Evolutionary conservation across 2,329 filamentous ascomycete species (phyloP).

Genomic region (Boeremia exigua): DNA sequence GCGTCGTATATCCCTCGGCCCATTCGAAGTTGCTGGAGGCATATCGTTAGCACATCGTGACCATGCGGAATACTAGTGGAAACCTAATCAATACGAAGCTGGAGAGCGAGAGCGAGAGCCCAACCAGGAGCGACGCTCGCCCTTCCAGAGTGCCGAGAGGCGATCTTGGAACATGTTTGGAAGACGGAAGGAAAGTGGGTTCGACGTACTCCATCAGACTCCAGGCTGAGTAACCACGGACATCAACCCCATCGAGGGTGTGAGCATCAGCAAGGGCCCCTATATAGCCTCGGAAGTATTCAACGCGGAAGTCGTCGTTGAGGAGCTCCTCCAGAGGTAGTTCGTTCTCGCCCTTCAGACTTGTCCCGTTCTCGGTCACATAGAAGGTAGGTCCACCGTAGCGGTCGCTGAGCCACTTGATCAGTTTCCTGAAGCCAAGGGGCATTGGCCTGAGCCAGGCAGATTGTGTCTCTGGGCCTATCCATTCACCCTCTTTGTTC

Average conservation of each 20-base stretch:
- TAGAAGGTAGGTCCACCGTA: slow-evolving; percentile 81
- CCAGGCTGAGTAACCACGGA: slow-evolving; percentile 84
- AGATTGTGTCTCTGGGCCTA: slow-evolving; percentile 83
- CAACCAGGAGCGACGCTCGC: not conserved
- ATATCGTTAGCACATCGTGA: slow-evolving; percentile 27
- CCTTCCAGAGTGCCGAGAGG: not conserved
- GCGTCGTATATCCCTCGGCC: slow-evolving; percentile 88
- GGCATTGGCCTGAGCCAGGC: slow-evolving; percentile 81
- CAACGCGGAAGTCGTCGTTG: slow-evolving; percentile 79
- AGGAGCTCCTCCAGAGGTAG: slow-evolving; percentile 73
- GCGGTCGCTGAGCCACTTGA: slow-evolving; percentile 65
- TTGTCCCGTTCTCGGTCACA: slow-evolving; percentile 88
- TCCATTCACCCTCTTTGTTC: slow-evolving; percentile 74
- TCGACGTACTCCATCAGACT: slow-evolving; percentile 76
- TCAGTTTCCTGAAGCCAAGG: slow-evolving; percentile 75
- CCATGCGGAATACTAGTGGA: slow-evolving; percentile 4
- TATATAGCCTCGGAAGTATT: slow-evolving; percentile 81
- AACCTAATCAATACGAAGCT: not conserved
- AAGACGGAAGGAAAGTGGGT: slow-evolving; percentile 16
- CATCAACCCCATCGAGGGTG: slow-evolving; percentile 75
- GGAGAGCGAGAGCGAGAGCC: not conserved
- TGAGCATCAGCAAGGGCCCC: slow-evolving; percentile 76
- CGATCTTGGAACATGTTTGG: not conserved
- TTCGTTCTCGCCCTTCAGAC: slow-evolving; percentile 82
- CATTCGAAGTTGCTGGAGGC: slow-evolving; percentile 77